Conservation (phyloP, 2,329 filamentous ascomycete species). For the Escovopsis sp. region DNA sequence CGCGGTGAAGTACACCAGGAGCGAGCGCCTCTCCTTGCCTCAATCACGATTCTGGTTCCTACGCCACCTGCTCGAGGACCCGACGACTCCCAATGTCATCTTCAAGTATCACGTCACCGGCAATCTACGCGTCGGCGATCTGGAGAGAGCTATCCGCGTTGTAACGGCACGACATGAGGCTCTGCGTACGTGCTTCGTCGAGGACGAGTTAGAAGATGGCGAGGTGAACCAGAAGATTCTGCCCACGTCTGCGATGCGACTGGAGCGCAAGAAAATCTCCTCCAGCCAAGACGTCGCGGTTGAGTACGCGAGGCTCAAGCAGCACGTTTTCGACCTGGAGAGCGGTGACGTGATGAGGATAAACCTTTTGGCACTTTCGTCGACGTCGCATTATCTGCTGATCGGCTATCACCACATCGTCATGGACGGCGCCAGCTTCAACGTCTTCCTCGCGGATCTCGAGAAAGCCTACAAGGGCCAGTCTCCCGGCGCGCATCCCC, state of each 20-base stretch:
- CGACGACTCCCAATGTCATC: neutral
- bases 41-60: conserved; percentile 1
- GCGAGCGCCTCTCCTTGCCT: neutral
- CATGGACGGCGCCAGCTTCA: conserved; percentile 33
- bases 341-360: conserved; percentile 19
- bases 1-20: too few species aligned
- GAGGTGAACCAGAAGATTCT: conserved; percentile 13
- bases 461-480: conserved; percentile 21
- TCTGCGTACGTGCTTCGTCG: conserved; percentile 9
- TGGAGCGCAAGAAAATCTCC: conserved; percentile 13
- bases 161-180: conserved; percentile 8
- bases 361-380: conserved; percentile 18
- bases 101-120: neutral
- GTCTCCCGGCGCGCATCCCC: conserved; percentile 8
- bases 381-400: conserved; percentile 24
- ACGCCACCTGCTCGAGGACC: neutral
- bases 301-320: conserved; percentile 14
- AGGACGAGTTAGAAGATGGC: conserved; percentile 4
- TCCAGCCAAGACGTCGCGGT: conserved; percentile 10
- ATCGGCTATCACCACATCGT: conserved; percentile 34
- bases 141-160: neutral
- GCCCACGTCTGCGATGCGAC: conserved; percentile 11
- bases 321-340: conserved; percentile 23
- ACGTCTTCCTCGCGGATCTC: conserved; percentile 27
- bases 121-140: neutral